Evolutionary conservation across 2,329 filamentous ascomycete species (phyloP).

Genomic region (Neonectria magnoliae): DNA sequence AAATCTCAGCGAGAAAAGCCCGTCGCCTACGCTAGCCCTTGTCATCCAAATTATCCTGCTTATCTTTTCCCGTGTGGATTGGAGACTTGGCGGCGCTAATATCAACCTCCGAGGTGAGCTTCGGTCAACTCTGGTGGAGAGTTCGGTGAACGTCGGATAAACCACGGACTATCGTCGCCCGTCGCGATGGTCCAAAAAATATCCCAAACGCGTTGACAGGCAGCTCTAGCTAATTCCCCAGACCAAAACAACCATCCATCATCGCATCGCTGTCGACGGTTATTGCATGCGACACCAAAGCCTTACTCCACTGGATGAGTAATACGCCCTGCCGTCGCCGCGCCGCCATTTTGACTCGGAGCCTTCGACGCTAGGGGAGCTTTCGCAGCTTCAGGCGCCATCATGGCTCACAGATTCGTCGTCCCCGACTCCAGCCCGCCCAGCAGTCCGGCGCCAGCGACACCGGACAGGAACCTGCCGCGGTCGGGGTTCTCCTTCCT

Average conservation of each 20-base stretch:
- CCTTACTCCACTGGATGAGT: conserved; percentile 14
- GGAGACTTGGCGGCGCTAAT: not conserved
- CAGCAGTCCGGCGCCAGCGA: conserved; percentile 57
- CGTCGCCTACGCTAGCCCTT: conserved; percentile 13
- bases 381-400: conserved; percentile 32
- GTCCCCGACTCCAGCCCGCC: conserved; percentile 57
- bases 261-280: conserved; percentile 22
- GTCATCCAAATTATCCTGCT: not conserved
- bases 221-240: conserved; percentile 26
- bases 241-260: conserved; percentile 25
- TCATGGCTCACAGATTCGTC: conserved; percentile 55
- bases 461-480: conserved; percentile 56
- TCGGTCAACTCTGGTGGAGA: not conserved
- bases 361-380: conserved; percentile 29
- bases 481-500: conserved; percentile 51
- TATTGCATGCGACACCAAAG: conserved; percentile 27
- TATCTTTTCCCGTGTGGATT: conserved; percentile 2
- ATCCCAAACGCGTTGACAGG: conserved; percentile 38
- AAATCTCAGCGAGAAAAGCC: conserved; percentile 19
- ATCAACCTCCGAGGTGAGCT: conserved; percentile 2
- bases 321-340: conserved; percentile 11
- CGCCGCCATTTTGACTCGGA: conserved; percentile 23
- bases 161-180: conserved; percentile 32
- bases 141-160: conserved; percentile 33
- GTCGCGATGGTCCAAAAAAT: conserved; percentile 46